Evolutionary conservation across 345 rosid species (phyloP).

Genomic region (Arabidopsis thaliana): DNA sequence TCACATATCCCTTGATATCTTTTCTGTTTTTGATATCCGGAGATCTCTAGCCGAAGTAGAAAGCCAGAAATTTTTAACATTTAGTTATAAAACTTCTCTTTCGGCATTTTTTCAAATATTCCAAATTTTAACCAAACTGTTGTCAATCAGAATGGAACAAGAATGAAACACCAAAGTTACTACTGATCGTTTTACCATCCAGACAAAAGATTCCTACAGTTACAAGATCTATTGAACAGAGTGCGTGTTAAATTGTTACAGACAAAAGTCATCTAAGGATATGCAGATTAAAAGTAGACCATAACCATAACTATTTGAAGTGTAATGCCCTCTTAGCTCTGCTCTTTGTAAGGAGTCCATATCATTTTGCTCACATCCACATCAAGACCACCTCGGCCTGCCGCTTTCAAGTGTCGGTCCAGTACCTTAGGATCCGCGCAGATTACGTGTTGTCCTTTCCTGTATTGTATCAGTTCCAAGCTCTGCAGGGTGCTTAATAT

Average conservation of each 20-base stretch:
- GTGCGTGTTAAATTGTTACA: conserved; percentile 33
- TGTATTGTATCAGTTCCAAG: conserved; percentile 93
- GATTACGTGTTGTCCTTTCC: conserved; percentile 98
- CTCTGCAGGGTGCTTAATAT: conserved; percentile 91
- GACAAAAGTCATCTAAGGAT: conserved; percentile 25
- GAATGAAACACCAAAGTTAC: neutral
- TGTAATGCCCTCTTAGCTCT: conserved; percentile 49
- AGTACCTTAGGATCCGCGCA: conserved; percentile 98
- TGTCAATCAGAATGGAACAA: neutral
- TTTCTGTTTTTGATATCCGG: too few relatives aligned
- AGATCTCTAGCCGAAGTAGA: neutral
- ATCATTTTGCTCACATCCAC: conserved; percentile 96
- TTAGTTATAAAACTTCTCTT: neutral
- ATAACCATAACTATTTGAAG: conserved; percentile 8
- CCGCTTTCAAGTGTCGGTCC: conserved; percentile 98
- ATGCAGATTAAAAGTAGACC: conserved; percentile 22
- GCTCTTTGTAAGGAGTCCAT: conserved; percentile 99
- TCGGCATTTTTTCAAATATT: neutral
- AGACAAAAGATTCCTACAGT: conserved; percentile 17
- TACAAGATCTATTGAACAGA: conserved; percentile 24
- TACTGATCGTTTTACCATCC: conserved; percentile 12
- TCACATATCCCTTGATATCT: neutral
- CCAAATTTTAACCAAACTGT: neutral
- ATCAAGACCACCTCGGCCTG: conserved; percentile 95
- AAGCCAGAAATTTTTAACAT: neutral